Evolutionary conservation across 306 rosid genomes (phyloP).

Genomic region (Inga oerstediana): DNA sequence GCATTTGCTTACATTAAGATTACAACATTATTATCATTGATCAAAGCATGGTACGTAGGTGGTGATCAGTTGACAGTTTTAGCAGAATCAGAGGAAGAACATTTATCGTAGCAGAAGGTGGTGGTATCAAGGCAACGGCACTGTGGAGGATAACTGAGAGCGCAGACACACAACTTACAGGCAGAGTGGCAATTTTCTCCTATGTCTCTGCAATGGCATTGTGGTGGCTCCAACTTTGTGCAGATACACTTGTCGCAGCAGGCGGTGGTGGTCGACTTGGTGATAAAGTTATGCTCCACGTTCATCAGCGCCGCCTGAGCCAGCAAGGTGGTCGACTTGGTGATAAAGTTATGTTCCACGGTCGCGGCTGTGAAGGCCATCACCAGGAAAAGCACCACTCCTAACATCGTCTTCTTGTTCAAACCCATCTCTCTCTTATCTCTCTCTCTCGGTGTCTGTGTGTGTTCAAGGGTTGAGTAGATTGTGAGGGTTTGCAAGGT

Average conservation of each 20-base stretch:
- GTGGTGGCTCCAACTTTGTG: neutral
- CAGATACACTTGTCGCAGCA: neutral
- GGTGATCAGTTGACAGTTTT: no score
- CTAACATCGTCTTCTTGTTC: no score
- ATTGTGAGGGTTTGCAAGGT: no score
- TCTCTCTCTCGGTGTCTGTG: no score
- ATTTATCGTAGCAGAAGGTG: neutral
- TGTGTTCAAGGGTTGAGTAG: no score
- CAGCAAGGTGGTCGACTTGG: neutral
- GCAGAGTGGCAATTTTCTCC: neutral
- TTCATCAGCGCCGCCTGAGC: neutral
- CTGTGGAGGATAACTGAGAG: neutral
- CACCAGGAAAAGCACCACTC: no score
- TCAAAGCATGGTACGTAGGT: no score
- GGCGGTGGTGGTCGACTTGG: neutral
- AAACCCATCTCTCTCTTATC: no score
- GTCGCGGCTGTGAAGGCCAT: no score
- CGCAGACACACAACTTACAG: neutral
- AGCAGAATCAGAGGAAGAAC: neutral
- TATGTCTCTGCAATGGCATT: neutral
- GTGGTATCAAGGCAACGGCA: neutral
- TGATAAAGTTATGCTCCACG: neutral
- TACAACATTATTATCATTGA: no score
- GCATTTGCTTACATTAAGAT: no score
- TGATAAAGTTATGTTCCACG: no score